phyloP scores from a whole-genome alignment of 768 basidiomycete species.

The Austroboletus eburneus region DNA sequence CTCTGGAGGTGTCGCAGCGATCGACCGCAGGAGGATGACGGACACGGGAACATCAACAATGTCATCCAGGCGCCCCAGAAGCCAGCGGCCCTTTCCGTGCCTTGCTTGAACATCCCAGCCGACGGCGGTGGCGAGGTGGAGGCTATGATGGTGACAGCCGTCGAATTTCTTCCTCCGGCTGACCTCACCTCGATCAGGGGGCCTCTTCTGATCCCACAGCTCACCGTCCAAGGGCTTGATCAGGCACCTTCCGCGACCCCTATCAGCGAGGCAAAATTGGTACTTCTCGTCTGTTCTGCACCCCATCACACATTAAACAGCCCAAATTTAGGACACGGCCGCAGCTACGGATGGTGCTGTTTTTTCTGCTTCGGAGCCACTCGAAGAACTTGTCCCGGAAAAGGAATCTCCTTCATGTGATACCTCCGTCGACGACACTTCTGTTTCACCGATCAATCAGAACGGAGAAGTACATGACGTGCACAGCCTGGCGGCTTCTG shows the following conservation, averaged over 20 bases:
- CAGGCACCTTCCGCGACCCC: constrained; percentile 34
- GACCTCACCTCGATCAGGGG: constrained; percentile 10
- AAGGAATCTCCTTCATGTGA: constrained; percentile 11
- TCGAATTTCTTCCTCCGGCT: constrained; percentile 14
- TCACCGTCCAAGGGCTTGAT: constrained; percentile 10
- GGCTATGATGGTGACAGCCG: constrained; percentile 22
- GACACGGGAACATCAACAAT: constrained; percentile 68
- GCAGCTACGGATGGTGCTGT: constrained; percentile 16
- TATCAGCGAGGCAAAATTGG: constrained; percentile 16
- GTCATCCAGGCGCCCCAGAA: constrained; percentile 51
- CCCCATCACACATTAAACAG: too few species aligned
- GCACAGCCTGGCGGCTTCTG: constrained; percentile 19
- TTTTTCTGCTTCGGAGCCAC: constrained; percentile 4
- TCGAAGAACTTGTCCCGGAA: background rate
- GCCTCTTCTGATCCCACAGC: constrained; percentile 16
- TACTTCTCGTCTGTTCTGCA: constrained; percentile 3
- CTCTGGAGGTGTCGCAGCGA: constrained; percentile 53
- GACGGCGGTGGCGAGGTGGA: constrained; percentile 8
- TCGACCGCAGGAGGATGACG: constrained; percentile 58
- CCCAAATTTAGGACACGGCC: constrained; percentile 22
- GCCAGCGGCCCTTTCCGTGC: constrained; percentile 19
- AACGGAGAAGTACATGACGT: constrained; percentile 6
- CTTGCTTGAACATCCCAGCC: constrained; percentile 12
- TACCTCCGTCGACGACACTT: constrained; percentile 29
- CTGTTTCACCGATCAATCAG: constrained; percentile 11